A percentile compares a stretch with the other conserved stretches of the same genome.
These are phyloP conservation scores for Debaryomyces psychrophilus DNA, from an alignment of 1,139 yeast species.

Conservation along the genomic window DNA sequence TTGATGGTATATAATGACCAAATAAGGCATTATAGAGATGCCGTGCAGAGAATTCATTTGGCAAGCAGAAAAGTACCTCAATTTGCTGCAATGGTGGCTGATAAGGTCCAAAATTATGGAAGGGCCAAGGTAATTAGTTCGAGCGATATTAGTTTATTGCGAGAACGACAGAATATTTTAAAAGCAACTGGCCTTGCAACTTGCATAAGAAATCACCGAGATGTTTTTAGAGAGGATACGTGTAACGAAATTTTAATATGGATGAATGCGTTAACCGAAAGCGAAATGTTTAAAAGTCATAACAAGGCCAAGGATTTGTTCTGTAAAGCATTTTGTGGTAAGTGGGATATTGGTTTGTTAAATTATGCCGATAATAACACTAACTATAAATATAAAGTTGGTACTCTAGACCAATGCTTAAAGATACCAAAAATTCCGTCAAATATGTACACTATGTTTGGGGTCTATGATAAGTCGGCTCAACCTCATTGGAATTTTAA, in stretches of 20 bases:
- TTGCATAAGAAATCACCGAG: slow-evolving; percentile 68
- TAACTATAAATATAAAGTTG: slow-evolving; percentile 30
- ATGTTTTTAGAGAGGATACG: slow-evolving; percentile 80
- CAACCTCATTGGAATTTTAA: slow-evolving; percentile 41
- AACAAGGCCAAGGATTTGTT: slow-evolving; percentile 52
- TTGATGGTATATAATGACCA: slow-evolving; percentile 79
- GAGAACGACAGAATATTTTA: slow-evolving; percentile 56
- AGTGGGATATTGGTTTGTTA: slow-evolving; percentile 58
- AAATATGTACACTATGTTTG: slow-evolving; percentile 9
- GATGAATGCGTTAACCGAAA: slow-evolving; percentile 61
- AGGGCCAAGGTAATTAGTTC: slow-evolving; percentile 70
- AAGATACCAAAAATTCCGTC: slow-evolving; percentile 40
- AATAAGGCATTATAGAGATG: slow-evolving; percentile 72
- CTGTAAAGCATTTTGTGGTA: slow-evolving; percentile 53
- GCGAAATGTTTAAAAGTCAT: slow-evolving; percentile 57
- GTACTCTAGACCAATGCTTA: slow-evolving; percentile 34
- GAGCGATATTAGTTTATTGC: slow-evolving; percentile 49
- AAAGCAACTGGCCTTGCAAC: slow-evolving; percentile 66
- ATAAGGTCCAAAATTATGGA: slow-evolving; percentile 64
- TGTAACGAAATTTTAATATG: slow-evolving; percentile 70
- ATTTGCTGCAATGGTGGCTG: slow-evolving; percentile 76
- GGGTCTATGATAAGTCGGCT: slow-evolving; percentile 5
- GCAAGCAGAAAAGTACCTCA: slow-evolving; percentile 68
- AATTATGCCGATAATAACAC: slow-evolving; percentile 14
- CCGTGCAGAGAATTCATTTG: slow-evolving; percentile 62